Evolutionary conservation across 176 grass and related monocot species (phyloP), one percentile per base, ranked within the genome.

Genomic region (Zizania latifolia): DNA sequence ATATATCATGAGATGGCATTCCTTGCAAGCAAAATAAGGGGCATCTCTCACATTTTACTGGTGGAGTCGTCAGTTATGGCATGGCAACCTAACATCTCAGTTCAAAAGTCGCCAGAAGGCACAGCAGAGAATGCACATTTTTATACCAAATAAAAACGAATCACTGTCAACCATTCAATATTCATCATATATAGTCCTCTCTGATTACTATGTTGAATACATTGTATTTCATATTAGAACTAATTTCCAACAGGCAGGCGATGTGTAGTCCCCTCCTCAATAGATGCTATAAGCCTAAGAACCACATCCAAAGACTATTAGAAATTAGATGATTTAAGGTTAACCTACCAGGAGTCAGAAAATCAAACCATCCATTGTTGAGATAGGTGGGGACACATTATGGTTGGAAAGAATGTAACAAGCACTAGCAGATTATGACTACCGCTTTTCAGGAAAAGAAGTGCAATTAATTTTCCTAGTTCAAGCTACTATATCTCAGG

Each of bases 241-340:
- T 58, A 58, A n/a, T 61, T 67, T 26, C 5, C 3, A 43, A 61
- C 3, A 34, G 65, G 33, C 38, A 14, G 5, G 56, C 10, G 29
- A 3, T 50, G 23, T 13, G 35, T 17, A 63, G 19, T 41, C n/a
- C n/a, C n/a, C n/a, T n/a, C n/a, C n/a, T n/a, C n/a, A n/a, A n/a
- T n/a, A n/a, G n/a, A n/a, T 58, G n/a, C 5, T 22, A 65, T 65
- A 55, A n/a, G n/a, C n/a, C 8, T 1, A 74, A 76, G 40, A 85
- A 62, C 39, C 5, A 34, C 37, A 2, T 13, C 24, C 8, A 15
- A 32, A 24, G 4, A 24, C 14, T 26, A 28, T 13, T 19, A 60
- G 16, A 78, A 56, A 43, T 39, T 31, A 36, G n/a, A n/a, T n/a
- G n/a, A n/a, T n/a, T n/a, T n/a, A n/a, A n/a, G n/a, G n/a, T n/a